phyloP scores from a whole-genome alignment of 768 basidiomycete genomes.

The Serendipita sp. region DNA sequence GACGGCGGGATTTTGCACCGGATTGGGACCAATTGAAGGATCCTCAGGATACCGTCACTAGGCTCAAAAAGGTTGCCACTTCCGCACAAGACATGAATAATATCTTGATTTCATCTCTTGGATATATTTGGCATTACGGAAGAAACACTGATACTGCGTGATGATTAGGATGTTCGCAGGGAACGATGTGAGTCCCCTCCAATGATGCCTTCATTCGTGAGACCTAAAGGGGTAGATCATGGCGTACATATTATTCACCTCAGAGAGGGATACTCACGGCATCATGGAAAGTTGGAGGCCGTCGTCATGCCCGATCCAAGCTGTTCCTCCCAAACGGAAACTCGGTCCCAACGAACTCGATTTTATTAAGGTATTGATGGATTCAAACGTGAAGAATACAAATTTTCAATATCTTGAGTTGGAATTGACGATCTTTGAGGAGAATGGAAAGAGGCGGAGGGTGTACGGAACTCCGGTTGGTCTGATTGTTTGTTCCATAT shows the following conservation, averaged over 20 bases:
- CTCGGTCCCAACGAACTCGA: conserved; percentile 3
- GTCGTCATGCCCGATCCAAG: background rate
- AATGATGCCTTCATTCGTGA: too few species aligned
- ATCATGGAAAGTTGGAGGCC: background rate
- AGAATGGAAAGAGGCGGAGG: conserved; percentile 7
- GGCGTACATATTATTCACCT: background rate
- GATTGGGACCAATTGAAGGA: background rate
- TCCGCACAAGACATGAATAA: conserved; percentile 9
- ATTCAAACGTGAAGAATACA: background rate
- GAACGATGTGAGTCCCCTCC: conserved; percentile 9
- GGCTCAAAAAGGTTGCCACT: conserved; percentile 9
- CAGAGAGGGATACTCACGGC: background rate
- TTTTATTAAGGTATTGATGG: background rate
- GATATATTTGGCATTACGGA: too few species aligned
- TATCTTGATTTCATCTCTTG: too few species aligned
- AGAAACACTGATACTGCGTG: too few species aligned
- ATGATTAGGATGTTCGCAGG: conserved; percentile 11
- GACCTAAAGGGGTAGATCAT: background rate
- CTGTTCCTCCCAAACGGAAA: too few species aligned
- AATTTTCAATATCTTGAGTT: conserved; percentile 9
- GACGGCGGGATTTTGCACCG: too few species aligned
- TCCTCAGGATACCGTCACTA: background rate
- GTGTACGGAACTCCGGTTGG: conserved; percentile 10
- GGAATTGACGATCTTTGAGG: conserved; percentile 7
- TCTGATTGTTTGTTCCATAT: too few species aligned